Conservation (phyloP, 2,329 filamentous ascomycete genomes). For the Trichophaea hybrida region DNA sequence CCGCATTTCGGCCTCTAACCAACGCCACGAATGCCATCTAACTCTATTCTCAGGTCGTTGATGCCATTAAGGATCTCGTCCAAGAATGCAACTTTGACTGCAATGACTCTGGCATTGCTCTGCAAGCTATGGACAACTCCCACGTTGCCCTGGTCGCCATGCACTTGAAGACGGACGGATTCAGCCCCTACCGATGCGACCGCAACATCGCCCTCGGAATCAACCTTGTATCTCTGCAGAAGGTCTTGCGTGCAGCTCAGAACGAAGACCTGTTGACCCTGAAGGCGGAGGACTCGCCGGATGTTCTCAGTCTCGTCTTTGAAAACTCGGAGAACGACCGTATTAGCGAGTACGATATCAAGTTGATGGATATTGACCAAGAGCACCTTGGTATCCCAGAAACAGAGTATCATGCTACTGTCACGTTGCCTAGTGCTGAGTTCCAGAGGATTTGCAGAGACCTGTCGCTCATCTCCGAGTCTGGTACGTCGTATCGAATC, state of each 20-base stretch:
- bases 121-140: constrained; percentile 99
- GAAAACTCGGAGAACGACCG: constrained; percentile 80
- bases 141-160: constrained; percentile 98
- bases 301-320: constrained; percentile 89
- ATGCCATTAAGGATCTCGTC: constrained; percentile 97
- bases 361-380: constrained; percentile 99
- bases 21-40: background rate
- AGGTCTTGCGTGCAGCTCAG: constrained; percentile 87
- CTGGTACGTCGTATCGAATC: constrained; percentile 44
- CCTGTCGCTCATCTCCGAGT: constrained; percentile 82
- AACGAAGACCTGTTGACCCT: constrained; percentile 89
- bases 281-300: constrained; percentile 93
- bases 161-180: constrained; percentile 91
- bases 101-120: constrained; percentile 96
- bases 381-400: constrained; percentile 97
- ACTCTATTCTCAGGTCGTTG: constrained; percentile 57
- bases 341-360: constrained; percentile 97
- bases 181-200: constrained; percentile 93
- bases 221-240: constrained; percentile 91
- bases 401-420: constrained; percentile 91
- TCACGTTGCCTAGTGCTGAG: constrained; percentile 74
- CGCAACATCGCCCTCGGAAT: constrained; percentile 97
- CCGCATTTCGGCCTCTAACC: constrained; percentile 22
- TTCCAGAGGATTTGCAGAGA: constrained; percentile 94
- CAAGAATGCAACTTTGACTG: constrained; percentile 99